These are phyloP conservation scores for Platanthera zijinensis DNA, from an alignment of 106 monocot genomes.

Conservation along the genomic window DNA sequence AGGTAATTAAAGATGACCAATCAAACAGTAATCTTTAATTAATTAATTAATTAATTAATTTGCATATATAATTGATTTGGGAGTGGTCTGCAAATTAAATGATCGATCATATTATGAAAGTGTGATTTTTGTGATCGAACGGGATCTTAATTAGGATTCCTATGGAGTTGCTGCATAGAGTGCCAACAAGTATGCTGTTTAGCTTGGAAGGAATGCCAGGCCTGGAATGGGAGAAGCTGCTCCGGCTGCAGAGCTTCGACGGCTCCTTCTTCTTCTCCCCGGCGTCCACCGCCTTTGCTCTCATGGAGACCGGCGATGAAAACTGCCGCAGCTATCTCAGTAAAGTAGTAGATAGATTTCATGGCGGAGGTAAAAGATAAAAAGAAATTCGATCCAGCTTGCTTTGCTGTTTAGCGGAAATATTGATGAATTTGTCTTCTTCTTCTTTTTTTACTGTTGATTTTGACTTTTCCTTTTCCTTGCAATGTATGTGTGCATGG, in stretches of 20 bases:
- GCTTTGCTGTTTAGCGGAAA: neutral
- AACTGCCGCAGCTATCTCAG: conserved; percentile 63
- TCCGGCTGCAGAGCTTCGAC: conserved; percentile 45
- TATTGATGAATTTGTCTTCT: no score
- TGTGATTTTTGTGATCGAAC: no score
- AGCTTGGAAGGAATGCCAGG: conserved; percentile 79
- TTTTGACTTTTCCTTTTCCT: no score
- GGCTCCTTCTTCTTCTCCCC: conserved; percentile 94
- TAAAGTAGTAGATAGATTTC: conserved; percentile 32
- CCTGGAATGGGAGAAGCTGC: conserved; percentile 68
- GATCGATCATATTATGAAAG: no score
- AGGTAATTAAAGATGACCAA: no score
- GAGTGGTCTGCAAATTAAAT: no score
- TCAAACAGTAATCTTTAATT: no score
- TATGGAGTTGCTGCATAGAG: conserved; percentile 62
- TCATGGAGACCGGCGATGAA: conserved; percentile 48
- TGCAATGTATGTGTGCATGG: no score
- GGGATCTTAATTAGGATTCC: conserved; percentile 46
- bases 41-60: no score
- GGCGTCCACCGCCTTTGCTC: conserved; percentile 69
- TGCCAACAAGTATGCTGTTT: conserved; percentile 81
- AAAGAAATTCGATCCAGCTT: neutral
- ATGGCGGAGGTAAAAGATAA: conserved; percentile 64
- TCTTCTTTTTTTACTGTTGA: no score
- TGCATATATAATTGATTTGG: no score